phyloP scores from a whole-genome alignment of 2,329 filamentous ascomycete species.

The Harringtonia lauricola region DNA sequence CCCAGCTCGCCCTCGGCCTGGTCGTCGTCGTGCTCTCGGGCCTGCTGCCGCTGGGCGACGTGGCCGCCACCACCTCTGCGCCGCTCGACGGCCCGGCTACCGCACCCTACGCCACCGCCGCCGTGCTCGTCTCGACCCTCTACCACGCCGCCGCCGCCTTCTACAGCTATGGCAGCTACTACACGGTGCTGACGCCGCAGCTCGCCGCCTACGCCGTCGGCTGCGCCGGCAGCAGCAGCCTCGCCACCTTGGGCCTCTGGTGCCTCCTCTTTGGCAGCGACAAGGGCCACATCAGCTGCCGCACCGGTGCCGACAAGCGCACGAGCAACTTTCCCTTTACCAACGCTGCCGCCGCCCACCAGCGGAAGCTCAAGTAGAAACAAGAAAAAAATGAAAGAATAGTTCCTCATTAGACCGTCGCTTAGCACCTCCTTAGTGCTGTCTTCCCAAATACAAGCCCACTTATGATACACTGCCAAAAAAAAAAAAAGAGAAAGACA shows the following conservation, averaged over 20 bases:
- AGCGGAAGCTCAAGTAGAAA: conserved; percentile 14
- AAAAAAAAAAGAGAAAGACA: neutral
- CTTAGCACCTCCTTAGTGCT: no score
- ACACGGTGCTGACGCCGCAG: conserved; percentile 40
- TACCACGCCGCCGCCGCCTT: conserved; percentile 55
- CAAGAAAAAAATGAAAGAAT: neutral
- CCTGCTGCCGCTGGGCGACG: conserved; percentile 52
- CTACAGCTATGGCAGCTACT: conserved; percentile 59
- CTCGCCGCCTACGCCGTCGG: conserved; percentile 50
- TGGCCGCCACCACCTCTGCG: conserved; percentile 25
- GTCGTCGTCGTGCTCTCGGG: conserved; percentile 60
- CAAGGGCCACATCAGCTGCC: conserved; percentile 22
- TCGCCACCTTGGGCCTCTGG: conserved; percentile 57
- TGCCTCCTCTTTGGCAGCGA: conserved; percentile 32
- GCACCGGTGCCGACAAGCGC: conserved; percentile 29
- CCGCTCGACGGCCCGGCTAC: conserved; percentile 32
- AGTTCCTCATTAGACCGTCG: no score
- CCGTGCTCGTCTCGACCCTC: conserved; percentile 51
- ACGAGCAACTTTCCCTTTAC: conserved; percentile 28
- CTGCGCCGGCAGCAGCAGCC: conserved; percentile 38
- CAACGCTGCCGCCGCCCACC: conserved; percentile 23
- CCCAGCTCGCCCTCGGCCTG: conserved; percentile 52
- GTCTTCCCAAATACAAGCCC: neutral
- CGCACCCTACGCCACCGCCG: conserved; percentile 55
- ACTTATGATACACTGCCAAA: neutral